Evolutionary conservation across 257 asterid genomes (phyloP), one percentile per base, ranked within the genome.

Genomic region (Penstemon newberryi): DNA sequence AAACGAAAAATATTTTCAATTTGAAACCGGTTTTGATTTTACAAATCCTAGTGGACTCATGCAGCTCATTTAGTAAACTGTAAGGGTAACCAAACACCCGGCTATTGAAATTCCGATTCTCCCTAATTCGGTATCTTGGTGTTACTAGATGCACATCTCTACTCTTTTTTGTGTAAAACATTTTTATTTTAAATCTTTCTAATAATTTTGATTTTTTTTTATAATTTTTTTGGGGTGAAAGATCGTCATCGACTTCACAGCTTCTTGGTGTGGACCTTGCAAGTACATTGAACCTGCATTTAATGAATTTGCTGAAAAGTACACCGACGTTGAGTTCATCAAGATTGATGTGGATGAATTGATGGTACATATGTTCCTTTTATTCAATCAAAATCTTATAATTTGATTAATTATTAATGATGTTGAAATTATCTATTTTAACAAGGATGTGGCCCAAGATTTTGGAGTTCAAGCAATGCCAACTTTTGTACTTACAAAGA

Each of bases 231-330:
- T 38, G 6, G 10, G 7, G 51, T 70, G 63, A 69, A 69, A 87
- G 96, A 74, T 86, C 72, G 91, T 89, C 63, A 55, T 89, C 7
- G 76, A 89, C 69, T 89, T 92, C 85, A 77, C 89, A 2, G 92
- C 96, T 6, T 42, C 87, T 33, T 89, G 98, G 96, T 87, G 93
- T 11, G 89, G 88, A 65, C 93, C 96, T 13, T 89, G 90, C 43
- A 70, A 77, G 59, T 44, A 6, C 56, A 84, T 89, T 64, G 79
- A 71, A 25, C 95, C 91, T 10, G 69, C 78, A 5, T 43, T 92
- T 43, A 70, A 81, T 1, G 92, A 79, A 41, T 77, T 89, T n/a
- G 83, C 97, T 6, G 79, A 79, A 4, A 79, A 73, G 58, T 89
- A 76, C 60, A 59, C 77, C 0, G 87, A 87, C 10, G 84, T 86